Conservation (phyloP, 495 filamentous ascomycete species). For the Aspergillus asperescens region DNA sequence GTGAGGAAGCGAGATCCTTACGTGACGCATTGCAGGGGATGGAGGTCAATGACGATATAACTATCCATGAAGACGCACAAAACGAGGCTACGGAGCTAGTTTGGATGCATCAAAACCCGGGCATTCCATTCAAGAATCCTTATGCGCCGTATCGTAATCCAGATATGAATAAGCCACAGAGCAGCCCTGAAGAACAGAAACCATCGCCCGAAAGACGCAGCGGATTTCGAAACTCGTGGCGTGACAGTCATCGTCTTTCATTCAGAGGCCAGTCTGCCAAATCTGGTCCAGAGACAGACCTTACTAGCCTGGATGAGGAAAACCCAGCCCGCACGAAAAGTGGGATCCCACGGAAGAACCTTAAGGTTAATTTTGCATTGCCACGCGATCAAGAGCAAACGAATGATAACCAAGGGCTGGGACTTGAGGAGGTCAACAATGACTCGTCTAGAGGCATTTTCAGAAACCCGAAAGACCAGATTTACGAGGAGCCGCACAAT, state of each 20-base stretch:
- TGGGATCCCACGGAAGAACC: conserved; percentile 30
- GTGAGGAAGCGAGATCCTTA: conserved; percentile 72
- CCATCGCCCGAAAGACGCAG: conserved; percentile 58
- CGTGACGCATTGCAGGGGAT: conserved; percentile 77
- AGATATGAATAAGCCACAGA: conserved; percentile 23
- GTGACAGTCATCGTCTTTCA: conserved; percentile 36
- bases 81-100: conserved; percentile 85
- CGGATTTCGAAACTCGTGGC: conserved; percentile 28
- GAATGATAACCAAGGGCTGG: conserved; percentile 18
- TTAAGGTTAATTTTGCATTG: conserved; percentile 41
- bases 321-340: conserved; percentile 13
- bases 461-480: conserved; percentile 66
- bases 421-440: conserved; percentile 31
- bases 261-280: conserved; percentile 45
- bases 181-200: conserved; percentile 53
- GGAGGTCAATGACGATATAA: conserved; percentile 64
- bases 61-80: conserved; percentile 68
- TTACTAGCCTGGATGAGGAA: conserved; percentile 1
- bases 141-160: conserved; percentile 56
- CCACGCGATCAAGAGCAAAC: conserved; percentile 22
- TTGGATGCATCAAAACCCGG: conserved; percentile 72
- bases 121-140: conserved; percentile 47
- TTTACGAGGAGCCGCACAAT: conserved; percentile 77
- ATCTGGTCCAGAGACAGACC: neutral
- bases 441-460: conserved; percentile 44